These are phyloP conservation scores for Eleusine indica DNA, from an alignment of 176 grass and related monocot species.

Conservation along the genomic window DNA sequence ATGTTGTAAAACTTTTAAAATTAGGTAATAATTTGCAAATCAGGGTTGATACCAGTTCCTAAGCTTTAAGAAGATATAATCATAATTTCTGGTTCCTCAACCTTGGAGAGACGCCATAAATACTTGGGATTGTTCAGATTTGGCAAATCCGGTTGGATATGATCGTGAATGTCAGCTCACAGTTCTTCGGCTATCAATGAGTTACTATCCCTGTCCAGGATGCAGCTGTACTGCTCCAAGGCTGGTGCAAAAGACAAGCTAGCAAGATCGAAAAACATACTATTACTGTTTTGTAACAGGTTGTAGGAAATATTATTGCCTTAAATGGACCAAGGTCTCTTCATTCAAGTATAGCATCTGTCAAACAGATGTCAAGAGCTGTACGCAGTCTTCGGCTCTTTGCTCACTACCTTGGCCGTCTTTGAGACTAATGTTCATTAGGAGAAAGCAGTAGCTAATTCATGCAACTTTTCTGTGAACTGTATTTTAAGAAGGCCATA, in stretches of 20 bases:
- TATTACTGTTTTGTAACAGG: background rate
- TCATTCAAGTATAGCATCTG: background rate
- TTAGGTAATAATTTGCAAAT: background rate
- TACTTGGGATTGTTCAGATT: background rate
- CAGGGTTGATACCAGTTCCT: background rate
- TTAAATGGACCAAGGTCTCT: background rate
- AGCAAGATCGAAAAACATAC: background rate
- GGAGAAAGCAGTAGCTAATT: background rate
- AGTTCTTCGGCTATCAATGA: background rate
- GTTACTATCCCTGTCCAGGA: background rate
- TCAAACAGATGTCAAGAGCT: background rate
- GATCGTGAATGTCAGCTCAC: background rate
- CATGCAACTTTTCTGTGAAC: background rate
- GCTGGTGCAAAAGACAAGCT: background rate
- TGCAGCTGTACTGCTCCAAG: conserved; percentile 14
- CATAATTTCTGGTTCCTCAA: background rate
- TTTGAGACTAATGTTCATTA: background rate
- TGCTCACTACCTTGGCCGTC: background rate
- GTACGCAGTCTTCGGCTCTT: background rate
- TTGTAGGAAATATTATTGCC: background rate
- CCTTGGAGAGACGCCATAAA: background rate
- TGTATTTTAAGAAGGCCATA: background rate
- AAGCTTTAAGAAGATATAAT: background rate
- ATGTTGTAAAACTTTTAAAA: background rate
- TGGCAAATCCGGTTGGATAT: background rate